A percentile compares a stretch with the other conserved stretches of the same genome.
Evolutionary conservation across 495 filamentous ascomycete species (phyloP).

Genomic region (Lasiosphaeris hirsuta): DNA sequence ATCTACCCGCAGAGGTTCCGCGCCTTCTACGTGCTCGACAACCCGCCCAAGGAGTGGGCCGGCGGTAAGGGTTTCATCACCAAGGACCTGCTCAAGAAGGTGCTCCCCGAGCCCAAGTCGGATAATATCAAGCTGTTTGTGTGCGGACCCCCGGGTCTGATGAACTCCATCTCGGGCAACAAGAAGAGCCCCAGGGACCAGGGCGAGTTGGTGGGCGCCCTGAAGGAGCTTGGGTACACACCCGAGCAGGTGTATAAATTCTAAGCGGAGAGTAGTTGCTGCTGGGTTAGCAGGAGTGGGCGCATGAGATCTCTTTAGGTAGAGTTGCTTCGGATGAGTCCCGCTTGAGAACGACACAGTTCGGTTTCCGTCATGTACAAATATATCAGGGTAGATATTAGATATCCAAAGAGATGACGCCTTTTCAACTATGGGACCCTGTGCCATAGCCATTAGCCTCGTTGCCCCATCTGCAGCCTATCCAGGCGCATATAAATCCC

Average conservation of each 20-base stretch:
- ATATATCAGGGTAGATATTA: too few relatives aligned
- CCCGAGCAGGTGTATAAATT: constrained; percentile 99
- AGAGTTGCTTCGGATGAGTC: too few relatives aligned
- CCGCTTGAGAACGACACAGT: too few relatives aligned
- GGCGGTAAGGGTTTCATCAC: constrained; percentile 72
- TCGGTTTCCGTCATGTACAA: too few relatives aligned
- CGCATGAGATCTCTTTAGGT: too few relatives aligned
- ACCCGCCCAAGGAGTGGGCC: constrained; percentile 76
- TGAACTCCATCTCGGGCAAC: constrained; percentile 83
- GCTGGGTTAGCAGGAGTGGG: too few relatives aligned
- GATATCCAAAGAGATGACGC: too few relatives aligned
- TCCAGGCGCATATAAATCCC: too few relatives aligned
- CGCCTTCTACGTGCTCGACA: constrained; percentile 85
- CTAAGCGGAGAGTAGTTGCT: constrained; percentile 34
- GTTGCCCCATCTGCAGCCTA: too few relatives aligned
- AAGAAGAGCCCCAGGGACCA: constrained; percentile 91
- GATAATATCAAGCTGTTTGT: constrained; percentile 91
- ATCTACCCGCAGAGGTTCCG: constrained; percentile 89
- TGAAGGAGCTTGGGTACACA: constrained; percentile 88
- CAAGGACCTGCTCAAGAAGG: constrained; percentile 89
- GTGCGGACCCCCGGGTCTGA: constrained; percentile 87
- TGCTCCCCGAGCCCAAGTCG: constrained; percentile 81
- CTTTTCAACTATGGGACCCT: too few relatives aligned
- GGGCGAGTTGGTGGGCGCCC: constrained; percentile 77
- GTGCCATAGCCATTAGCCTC: too few relatives aligned